A percentile compares a stretch with the other conserved stretches of the same genome.
Evolutionary conservation across 257 asterid genomes (phyloP).

Genomic region (Cordia subcordata): DNA sequence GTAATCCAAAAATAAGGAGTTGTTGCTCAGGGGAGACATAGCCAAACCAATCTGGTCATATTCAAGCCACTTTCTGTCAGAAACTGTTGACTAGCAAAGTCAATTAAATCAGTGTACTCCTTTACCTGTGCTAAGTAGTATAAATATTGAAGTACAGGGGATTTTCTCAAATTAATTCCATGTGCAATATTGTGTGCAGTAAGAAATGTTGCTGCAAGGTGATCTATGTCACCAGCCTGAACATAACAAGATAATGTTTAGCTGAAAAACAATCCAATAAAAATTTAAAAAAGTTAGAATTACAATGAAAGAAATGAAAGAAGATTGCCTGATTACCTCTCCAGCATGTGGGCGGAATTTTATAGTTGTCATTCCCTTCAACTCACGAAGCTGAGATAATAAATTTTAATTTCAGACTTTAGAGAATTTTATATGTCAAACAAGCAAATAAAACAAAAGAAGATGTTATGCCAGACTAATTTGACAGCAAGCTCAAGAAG

Average conservation of each 20-base stretch:
- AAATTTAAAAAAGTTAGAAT: slow-evolving; percentile 3
- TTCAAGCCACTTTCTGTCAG: slow-evolving; percentile 17
- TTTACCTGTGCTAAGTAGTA: slow-evolving; percentile 94
- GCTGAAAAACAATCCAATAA: slow-evolving; percentile 7
- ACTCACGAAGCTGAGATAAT: slow-evolving; percentile 83
- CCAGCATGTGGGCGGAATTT: slow-evolving; percentile 98
- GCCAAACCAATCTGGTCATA: slow-evolving; percentile 90
- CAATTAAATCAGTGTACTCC: slow-evolving; percentile 8
- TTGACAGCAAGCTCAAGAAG: not conserved
- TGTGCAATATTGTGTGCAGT: slow-evolving; percentile 88
- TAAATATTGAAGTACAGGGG: slow-evolving; percentile 89
- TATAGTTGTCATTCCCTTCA: slow-evolving; percentile 90
- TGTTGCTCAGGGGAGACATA: slow-evolving; percentile 98
- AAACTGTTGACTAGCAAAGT: slow-evolving; percentile 3
- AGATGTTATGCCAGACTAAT: not conserved
- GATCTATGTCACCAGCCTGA: slow-evolving; percentile 97
- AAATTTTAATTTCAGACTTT: no score
- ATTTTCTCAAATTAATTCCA: slow-evolving; percentile 90
- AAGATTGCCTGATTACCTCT: slow-evolving; percentile 45
- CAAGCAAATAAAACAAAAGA: not conserved
- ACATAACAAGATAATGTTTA: slow-evolving; percentile 19
- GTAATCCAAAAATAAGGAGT: slow-evolving; percentile 90
- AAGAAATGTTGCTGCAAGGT: slow-evolving; percentile 94
- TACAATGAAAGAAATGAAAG: not conserved
- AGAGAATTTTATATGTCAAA: slow-evolving; percentile 13